A percentile compares a stretch with the other conserved stretches of the same genome.
Conservation (phyloP, 2,329 filamentous ascomycete species). For the Raffaelea deltoideospora region DNA sequence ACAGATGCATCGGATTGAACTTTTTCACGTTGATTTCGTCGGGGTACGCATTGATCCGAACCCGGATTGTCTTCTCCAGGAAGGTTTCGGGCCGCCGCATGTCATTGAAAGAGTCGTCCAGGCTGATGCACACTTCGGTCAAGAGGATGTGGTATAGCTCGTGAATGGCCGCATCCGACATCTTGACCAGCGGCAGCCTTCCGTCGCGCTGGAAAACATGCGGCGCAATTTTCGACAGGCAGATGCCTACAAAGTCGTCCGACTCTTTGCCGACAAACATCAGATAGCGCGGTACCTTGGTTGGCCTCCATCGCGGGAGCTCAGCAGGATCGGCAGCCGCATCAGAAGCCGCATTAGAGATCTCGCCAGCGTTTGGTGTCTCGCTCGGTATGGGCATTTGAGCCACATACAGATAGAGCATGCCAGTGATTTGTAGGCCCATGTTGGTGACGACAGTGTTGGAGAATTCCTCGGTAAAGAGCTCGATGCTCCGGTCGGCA, state of each 20-base stretch:
- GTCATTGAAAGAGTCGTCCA: slow-evolving; percentile 3
- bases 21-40: too few relatives aligned
- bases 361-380: too few relatives aligned
- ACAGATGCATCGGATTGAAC: too few relatives aligned
- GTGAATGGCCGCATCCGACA: not conserved
- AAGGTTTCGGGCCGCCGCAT: not conserved
- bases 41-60: too few relatives aligned
- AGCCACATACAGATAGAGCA: slow-evolving; percentile 3
- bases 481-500: slow-evolving; percentile 1
- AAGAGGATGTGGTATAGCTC: not conserved
- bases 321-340: too few relatives aligned
- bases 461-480: slow-evolving; percentile 3
- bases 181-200: not conserved
- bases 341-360: too few relatives aligned
- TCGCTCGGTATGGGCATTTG: too few relatives aligned
- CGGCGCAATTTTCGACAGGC: slow-evolving; percentile 5
- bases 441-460: slow-evolving; percentile 5
- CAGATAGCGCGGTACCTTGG: not conserved
- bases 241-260: slow-evolving; percentile 1
- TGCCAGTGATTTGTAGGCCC: slow-evolving; percentile 3
- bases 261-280: slow-evolving; percentile 3
- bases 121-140: slow-evolving; percentile 4
- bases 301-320: too few relatives aligned
- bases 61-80: too few relatives aligned
- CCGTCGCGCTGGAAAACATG: slow-evolving; percentile 7